These are phyloP conservation scores for Cadophora sp. DNA, from an alignment of 2,329 filamentous ascomycete species.

Conservation along the genomic window DNA sequence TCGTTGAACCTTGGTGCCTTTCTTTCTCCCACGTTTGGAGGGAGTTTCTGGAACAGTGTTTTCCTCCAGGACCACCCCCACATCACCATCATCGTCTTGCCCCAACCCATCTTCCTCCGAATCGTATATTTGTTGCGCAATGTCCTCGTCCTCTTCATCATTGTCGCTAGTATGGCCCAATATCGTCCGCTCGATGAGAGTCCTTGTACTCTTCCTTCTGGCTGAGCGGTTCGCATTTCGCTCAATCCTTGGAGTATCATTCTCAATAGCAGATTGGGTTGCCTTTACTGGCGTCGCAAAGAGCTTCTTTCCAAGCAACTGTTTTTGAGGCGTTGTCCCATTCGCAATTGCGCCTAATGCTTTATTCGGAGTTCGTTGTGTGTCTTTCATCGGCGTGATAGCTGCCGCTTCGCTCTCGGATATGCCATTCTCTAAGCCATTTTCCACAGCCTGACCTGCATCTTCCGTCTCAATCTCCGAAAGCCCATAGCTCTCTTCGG, in stretches of 20 bases:
- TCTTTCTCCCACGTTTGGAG: conserved; percentile 56
- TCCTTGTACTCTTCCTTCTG: conserved; percentile 80
- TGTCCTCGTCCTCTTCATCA: conserved; percentile 70
- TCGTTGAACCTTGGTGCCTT: conserved; percentile 56
- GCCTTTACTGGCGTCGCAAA: conserved; percentile 43
- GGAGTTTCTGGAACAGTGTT: conserved; percentile 52
- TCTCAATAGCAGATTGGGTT: conserved; percentile 25
- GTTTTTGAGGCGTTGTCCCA: conserved; percentile 35
- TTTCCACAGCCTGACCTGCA: conserved; percentile 2
- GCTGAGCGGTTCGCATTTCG: conserved; percentile 78
- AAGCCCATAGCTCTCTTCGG: background rate
- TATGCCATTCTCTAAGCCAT: background rate
- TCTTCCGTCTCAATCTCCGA: background rate
- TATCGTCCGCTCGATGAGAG: conserved; percentile 75
- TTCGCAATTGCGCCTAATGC: conserved; percentile 1
- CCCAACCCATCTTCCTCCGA: conserved; percentile 57
- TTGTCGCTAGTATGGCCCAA: conserved; percentile 71
- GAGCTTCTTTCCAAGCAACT: conserved; percentile 32
- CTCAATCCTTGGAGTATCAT: conserved; percentile 40
- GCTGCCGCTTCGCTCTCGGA: background rate
- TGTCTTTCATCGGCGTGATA: conserved; percentile 14
- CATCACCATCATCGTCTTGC: conserved; percentile 44
- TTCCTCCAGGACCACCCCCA: conserved; percentile 44
- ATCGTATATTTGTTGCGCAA: conserved; percentile 73
- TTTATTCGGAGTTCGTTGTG: conserved; percentile 6